These are phyloP conservation scores for Pythium apleroticum DNA, from an alignment of 352 stramenopile species.

Conservation along the genomic window DNA sequence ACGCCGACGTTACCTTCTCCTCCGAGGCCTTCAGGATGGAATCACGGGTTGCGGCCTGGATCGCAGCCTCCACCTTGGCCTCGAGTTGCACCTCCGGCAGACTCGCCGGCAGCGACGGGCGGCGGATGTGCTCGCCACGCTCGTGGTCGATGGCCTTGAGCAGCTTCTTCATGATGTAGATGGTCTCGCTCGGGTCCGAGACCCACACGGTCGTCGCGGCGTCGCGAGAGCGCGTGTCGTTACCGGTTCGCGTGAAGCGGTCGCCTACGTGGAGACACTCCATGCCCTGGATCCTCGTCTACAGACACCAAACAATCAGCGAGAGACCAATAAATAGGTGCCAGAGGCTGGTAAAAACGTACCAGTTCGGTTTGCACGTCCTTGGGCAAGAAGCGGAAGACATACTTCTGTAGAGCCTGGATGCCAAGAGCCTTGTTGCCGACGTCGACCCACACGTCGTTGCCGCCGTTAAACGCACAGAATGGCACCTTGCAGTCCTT, in stretches of 20 bases:
- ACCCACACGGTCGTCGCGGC: conserved; percentile 95
- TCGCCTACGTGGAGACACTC: conserved; percentile 96
- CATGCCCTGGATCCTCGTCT: conserved; percentile 68
- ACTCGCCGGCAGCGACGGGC: conserved; percentile 19
- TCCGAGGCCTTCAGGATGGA: conserved; percentile 14
- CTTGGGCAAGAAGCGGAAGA: conserved; percentile 69
- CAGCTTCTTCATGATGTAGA: conserved; percentile 93
- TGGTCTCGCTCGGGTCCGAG: conserved; percentile 93
- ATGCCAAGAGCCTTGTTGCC: conserved; percentile 97
- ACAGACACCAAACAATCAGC: conserved; percentile 24
- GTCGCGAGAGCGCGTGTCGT: conserved; percentile 92
- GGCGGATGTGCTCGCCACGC: conserved; percentile 37
- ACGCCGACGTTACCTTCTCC: background rate
- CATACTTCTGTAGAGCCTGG: conserved; percentile 87
- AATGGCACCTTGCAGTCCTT: conserved; percentile 83
- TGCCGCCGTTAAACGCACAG: conserved; percentile 96
- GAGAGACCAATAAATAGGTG: background rate
- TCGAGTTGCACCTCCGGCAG: conserved; percentile 42
- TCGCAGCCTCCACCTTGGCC: conserved; percentile 60
- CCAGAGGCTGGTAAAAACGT: no score
- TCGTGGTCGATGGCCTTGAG: conserved; percentile 62
- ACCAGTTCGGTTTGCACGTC: conserved; percentile 74
- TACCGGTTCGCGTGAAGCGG: conserved; percentile 89
- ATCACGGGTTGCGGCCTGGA: conserved; percentile 51
- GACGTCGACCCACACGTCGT: conserved; percentile 96